phyloP scores from a whole-genome alignment of 345 rosid genomes.

The Euphorbia tirucalli region DNA sequence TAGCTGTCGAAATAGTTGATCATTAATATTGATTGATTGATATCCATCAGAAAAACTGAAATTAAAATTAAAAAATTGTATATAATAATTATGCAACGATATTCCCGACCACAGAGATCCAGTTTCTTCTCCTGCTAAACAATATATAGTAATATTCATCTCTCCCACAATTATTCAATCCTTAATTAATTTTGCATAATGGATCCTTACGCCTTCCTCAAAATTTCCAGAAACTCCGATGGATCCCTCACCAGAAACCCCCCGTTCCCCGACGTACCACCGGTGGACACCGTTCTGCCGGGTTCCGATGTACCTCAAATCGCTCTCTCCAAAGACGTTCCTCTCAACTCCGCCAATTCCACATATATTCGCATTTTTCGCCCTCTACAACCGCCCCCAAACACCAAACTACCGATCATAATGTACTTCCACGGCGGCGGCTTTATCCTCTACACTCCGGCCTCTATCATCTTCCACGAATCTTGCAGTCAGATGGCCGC shows the following conservation, averaged over 20 bases:
- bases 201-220: conserved; percentile 17
- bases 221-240: conserved; percentile 51
- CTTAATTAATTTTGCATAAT: background rate
- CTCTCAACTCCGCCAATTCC: conserved; percentile 44
- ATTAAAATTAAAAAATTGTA: too few relatives aligned
- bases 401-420: conserved; percentile 56
- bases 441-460: conserved; percentile 49
- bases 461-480: conserved; percentile 48
- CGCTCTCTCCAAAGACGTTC: conserved; percentile 53
- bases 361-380: conserved; percentile 61
- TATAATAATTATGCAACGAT: too few relatives aligned
- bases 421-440: conserved; percentile 82
- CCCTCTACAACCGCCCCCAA: conserved; percentile 40
- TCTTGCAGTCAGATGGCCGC: conserved; percentile 47
- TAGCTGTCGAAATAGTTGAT: too few relatives aligned
- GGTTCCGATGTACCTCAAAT: conserved; percentile 25
- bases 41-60: too few relatives aligned
- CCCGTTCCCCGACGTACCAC: conserved; percentile 38
- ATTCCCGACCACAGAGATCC: too few relatives aligned
- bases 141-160: too few relatives aligned
- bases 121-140: too few relatives aligned
- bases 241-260: conserved; percentile 57
- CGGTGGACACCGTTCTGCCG: conserved; percentile 21
- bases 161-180: too few relatives aligned
- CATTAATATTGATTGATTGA: too few relatives aligned